phyloP scores from a whole-genome alignment of 2,329 filamentous ascomycete species.

The Scedosporium boydii region DNA sequence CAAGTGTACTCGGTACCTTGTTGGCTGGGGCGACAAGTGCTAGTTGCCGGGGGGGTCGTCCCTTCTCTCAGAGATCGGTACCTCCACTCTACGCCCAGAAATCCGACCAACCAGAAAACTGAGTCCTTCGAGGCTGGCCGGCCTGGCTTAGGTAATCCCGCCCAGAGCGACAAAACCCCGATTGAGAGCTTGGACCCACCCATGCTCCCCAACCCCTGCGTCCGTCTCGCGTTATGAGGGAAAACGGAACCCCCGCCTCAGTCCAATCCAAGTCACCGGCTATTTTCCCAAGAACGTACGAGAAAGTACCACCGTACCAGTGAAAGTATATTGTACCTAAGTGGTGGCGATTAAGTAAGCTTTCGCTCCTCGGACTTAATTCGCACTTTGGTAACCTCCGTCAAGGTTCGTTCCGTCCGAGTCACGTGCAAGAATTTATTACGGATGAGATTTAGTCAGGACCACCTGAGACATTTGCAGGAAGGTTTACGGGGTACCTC shows the following conservation, averaged over 20 bases:
- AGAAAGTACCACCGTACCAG: background rate
- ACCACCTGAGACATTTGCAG: background rate
- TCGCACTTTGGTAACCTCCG: background rate
- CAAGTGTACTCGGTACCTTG: background rate
- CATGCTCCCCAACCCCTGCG: background rate
- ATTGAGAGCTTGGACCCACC: background rate
- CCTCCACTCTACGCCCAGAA: background rate
- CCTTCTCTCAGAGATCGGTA: background rate
- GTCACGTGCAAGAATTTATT: background rate
- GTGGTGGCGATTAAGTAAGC: background rate
- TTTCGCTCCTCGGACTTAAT: background rate
- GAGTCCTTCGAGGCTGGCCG: background rate
- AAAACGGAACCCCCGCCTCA: background rate
- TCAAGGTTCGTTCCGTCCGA: background rate
- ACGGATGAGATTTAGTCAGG: background rate
- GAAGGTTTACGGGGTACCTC: background rate
- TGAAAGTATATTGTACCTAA: no score
- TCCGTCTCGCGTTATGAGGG: no score
- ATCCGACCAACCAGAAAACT: background rate
- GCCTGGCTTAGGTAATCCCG: background rate
- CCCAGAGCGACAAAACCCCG: background rate
- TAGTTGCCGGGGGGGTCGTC: slow-evolving; percentile 5
- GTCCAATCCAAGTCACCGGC: background rate
- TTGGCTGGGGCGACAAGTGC: slow-evolving; percentile 2
- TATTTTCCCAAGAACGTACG: background rate